Percentiles rank a stretch among this genome's conserved stretches.
These are phyloP conservation scores for Phylloporus sp. DNA, from an alignment of 768 basidiomycete genomes.

Conservation along the genomic window DNA sequence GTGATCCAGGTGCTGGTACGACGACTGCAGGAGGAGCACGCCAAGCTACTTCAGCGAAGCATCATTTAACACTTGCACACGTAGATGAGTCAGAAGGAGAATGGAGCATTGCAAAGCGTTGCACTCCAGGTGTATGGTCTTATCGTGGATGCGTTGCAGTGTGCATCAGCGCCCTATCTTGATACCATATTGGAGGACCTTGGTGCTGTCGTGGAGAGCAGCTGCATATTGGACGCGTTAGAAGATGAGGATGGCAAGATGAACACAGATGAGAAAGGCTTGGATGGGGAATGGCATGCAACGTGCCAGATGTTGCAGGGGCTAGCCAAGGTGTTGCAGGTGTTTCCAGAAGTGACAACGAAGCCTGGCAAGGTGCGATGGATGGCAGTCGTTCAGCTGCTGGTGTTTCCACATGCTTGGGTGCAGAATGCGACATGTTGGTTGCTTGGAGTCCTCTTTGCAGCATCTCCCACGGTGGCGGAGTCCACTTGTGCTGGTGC, in stretches of 20 bases:
- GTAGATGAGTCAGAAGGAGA: constrained; percentile 67
- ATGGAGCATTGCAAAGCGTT: constrained; percentile 63
- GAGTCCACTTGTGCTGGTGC: constrained; percentile 17
- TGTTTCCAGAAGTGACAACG: constrained; percentile 48
- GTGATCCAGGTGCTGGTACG: constrained; percentile 75
- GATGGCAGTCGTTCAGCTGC: constrained; percentile 56
- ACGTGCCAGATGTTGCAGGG: constrained; percentile 77
- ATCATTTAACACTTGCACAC: constrained; percentile 70
- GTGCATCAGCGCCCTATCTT: constrained; percentile 43
- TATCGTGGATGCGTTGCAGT: constrained; percentile 63
- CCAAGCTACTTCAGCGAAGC: constrained; percentile 45
- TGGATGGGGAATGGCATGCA: constrained; percentile 72
- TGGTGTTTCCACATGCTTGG: constrained; percentile 93
- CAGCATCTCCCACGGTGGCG: constrained; percentile 38
- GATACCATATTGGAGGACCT: constrained; percentile 55
- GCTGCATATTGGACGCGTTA: constrained; percentile 14
- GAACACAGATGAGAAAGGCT: constrained; percentile 50
- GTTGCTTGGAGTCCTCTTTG: constrained; percentile 68
- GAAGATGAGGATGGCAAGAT: constrained; percentile 34
- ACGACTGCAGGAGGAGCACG: constrained; percentile 55
- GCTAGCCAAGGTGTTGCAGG: constrained; percentile 57
- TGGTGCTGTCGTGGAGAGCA: constrained; percentile 25
- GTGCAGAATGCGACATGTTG: constrained; percentile 80
- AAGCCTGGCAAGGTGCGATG: constrained; percentile 54
- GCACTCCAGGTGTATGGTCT: constrained; percentile 83